phyloP scores from a whole-genome alignment of 1,284 basidiomycete genomes.

The Cutaneotrichosporon sp. region DNA sequence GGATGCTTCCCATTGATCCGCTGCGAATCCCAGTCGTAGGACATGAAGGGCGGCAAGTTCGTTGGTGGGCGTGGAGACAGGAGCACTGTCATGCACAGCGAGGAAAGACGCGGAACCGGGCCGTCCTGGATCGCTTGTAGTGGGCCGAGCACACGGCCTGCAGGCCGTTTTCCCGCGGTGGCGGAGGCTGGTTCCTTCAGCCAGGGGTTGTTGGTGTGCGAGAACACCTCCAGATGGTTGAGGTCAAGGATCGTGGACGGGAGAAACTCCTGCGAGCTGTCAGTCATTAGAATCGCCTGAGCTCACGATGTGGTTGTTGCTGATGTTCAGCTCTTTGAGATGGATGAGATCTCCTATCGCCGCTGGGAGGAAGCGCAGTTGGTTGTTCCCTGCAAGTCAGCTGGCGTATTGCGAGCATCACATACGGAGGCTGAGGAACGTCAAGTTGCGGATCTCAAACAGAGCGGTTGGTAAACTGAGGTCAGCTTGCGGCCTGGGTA shows the following conservation, averaged over 20 bases:
- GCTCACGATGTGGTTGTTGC: conserved; percentile 50
- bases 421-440: conserved; percentile 44
- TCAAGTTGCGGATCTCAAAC: conserved; percentile 50
- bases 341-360: conserved; percentile 48
- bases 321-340: conserved; percentile 50
- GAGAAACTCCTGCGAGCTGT: conserved; percentile 36
- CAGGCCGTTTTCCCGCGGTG: background rate
- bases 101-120: conserved; percentile 33
- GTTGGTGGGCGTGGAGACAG: conserved; percentile 41
- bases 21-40: conserved; percentile 38
- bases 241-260: conserved; percentile 51
- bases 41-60: conserved; percentile 44
- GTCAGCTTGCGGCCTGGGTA: background rate
- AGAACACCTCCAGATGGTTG: conserved; percentile 28
- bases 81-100: conserved; percentile 41
- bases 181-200: background rate
- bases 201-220: conserved; percentile 35
- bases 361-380: conserved; percentile 43
- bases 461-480: conserved; percentile 48
- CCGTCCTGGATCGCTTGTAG: conserved; percentile 1
- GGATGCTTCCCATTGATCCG: conserved; percentile 31
- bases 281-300: background rate
- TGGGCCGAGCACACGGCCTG: conserved; percentile 9
- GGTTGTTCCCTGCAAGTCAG: conserved; percentile 41
- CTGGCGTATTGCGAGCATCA: background rate